Evolutionary conservation across 768 basidiomycete species (phyloP), one percentile per base, ranked within the genome.

Genomic region (Russula vinacea): DNA sequence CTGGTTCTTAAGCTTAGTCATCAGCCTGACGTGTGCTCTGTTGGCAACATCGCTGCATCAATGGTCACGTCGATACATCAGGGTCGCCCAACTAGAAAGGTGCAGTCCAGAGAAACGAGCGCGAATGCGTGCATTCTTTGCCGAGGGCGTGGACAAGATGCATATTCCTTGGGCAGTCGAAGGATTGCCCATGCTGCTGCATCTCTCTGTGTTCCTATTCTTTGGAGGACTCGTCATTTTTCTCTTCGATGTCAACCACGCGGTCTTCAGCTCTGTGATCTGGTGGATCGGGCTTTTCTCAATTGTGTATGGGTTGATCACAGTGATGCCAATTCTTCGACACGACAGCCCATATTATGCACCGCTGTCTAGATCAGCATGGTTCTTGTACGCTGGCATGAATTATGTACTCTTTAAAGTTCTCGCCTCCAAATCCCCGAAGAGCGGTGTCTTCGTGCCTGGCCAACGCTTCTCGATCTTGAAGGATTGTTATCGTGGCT

Each of bases 1-100:
- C 37, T 62, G 61, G 61, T 39, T 50, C n/a, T 10, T 56, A 54
- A 62, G 61, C 19, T 40, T 62, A 6, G 35, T n/a, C 2, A 39
- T 62, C n/a, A 39, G 45, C 17, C 61, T 62, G 1, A 56, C 45
- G 0, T 44, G 35, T 11, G 61, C 35, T 1, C 3, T 50, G 7
- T 24, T 62, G 24, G 54, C 61, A 0, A 40, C 45, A 3, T 37
- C 42, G n/a, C 1, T 61, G 5, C 22, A 45, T 1, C 51, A 54
- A 33, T 61, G 52, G 53, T 45, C 37, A 5, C 35, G 61, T 22
- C 61, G 45, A 39, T 62, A 62, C 22, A 24, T 49, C 6, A 37
- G n/a, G 54, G 5, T 42, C 16, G 53, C 59, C 16, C 50, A 39
- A n/a, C 39, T 29, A 1, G 14, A 5, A 47, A 32, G 39, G 2